Evolutionary conservation across 192 early-diverging fungal genomes (phyloP).

Genomic region (Backusella tarrabulga): DNA sequence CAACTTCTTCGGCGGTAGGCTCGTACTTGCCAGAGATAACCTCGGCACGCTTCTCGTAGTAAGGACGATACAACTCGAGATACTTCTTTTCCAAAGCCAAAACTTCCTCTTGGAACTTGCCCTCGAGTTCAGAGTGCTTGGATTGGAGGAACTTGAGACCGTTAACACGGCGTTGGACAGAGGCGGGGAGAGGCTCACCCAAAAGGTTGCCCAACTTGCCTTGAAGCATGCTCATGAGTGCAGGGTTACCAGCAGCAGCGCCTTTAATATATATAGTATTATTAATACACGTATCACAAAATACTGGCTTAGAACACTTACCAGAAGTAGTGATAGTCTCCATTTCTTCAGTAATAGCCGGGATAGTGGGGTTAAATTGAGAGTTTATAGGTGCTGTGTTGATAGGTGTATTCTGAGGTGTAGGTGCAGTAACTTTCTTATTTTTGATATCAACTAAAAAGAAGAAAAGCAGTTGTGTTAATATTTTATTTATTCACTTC

Average conservation of each 20-base stretch:
- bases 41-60: slow-evolving; percentile 85
- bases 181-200: slow-evolving; percentile 71
- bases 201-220: slow-evolving; percentile 76
- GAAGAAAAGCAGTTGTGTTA: not conserved
- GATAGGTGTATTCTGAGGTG: slow-evolving; percentile 58
- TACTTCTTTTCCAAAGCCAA: slow-evolving; percentile 97
- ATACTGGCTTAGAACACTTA: not conserved
- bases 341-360: slow-evolving; percentile 51
- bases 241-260: slow-evolving; percentile 54
- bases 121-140: slow-evolving; percentile 82
- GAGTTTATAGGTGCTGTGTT: slow-evolving; percentile 54
- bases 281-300: not conserved
- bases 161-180: slow-evolving; percentile 84
- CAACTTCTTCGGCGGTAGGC: slow-evolving; percentile 87
- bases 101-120: slow-evolving; percentile 92
- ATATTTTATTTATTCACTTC: not conserved
- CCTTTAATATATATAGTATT: slow-evolving; percentile 6
- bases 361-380: slow-evolving; percentile 41
- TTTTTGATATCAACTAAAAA: slow-evolving; percentile 44
- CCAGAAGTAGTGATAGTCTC: slow-evolving; percentile 38
- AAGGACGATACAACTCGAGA: slow-evolving; percentile 76
- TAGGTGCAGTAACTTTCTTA: slow-evolving; percentile 53
- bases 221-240: slow-evolving; percentile 72
- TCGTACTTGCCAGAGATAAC: slow-evolving; percentile 80
- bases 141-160: slow-evolving; percentile 87